Evolutionary conservation across 495 filamentous ascomycete species (phyloP), one percentile per base, ranked within the genome.

Genomic region (Penicillium atrosanguineum): DNA sequence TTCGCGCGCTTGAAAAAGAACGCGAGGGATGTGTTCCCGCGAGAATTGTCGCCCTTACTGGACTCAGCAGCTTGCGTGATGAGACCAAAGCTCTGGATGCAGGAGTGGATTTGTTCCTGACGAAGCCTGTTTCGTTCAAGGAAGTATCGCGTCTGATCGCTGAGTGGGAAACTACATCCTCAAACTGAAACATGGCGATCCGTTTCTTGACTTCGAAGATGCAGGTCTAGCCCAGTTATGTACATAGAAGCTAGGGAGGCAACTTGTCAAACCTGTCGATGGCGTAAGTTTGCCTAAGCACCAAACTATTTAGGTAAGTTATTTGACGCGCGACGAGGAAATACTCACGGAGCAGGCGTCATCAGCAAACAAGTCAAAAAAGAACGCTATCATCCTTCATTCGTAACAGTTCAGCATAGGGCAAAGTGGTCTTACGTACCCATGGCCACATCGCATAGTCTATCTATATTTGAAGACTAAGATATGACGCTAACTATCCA

Each of bases 31-130:
- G 56, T 20, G 47, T 25, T 20, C 69, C 74, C 0, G 74, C 78
- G 7, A 76, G 72, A 16, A 83, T 90, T 48, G 83, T 90, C 38
- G 84, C 87, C 0, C 67, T 90, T 15, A 34, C 31, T 14, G 31
- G 31, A 34, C 31, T 34, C 6, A 83, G 82, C 21, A 80, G 79
- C 38, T 70, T 73, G 1, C 70, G 74, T n/a, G 84, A 85, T 53
- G 80, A 87, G 61, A 65, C 76, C 16, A 84, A 88, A 40, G 87
- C 87, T 0, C 76, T 84, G 47, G 75, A 70, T 4, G 80, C 79
- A 4, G 87, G 87, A 1, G 78, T 91, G 43, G 82, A 91, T 64
- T 57, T 87, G 6, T 89, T 88, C 58, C 67, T 90, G 57, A 88
- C 87, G 14, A 88, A 88, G 56, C 87, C 87, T 3, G 83, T 88